A percentile compares a stretch with the other conserved stretches of the same genome.
Evolutionary conservation across 2,329 filamentous ascomycete genomes (phyloP).

Genomic region (Exophiala sp.): DNA sequence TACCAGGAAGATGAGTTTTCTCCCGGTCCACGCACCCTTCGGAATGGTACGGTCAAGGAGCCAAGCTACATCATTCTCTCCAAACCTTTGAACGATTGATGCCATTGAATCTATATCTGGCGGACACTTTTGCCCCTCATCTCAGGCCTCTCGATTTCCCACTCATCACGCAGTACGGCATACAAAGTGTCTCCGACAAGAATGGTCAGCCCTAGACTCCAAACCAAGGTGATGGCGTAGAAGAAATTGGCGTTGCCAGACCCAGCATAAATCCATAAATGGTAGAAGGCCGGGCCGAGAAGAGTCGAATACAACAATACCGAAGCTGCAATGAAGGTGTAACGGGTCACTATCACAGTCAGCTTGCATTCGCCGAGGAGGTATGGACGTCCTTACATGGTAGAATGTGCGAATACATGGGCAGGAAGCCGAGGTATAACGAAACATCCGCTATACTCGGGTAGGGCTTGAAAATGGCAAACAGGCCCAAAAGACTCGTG

Average conservation of each 20-base stretch:
- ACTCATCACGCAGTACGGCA: slow-evolving; percentile 83
- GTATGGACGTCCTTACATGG: slow-evolving; percentile 53
- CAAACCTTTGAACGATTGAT: slow-evolving; percentile 35
- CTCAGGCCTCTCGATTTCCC: slow-evolving; percentile 86
- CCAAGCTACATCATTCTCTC: slow-evolving; percentile 51
- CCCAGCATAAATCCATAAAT: slow-evolving; percentile 96
- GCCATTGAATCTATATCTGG: slow-evolving; percentile 61
- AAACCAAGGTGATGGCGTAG: slow-evolving; percentile 97
- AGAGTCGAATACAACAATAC: slow-evolving; percentile 82
- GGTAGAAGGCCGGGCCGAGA: slow-evolving; percentile 89
- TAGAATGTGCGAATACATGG: slow-evolving; percentile 85
- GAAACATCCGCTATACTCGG: slow-evolving; percentile 87
- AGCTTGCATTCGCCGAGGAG: slow-evolving; percentile 22
- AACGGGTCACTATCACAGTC: slow-evolving; percentile 66
- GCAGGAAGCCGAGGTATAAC: slow-evolving; percentile 74
- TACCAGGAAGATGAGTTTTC: slow-evolving; percentile 50
- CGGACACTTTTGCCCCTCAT: slow-evolving; percentile 81
- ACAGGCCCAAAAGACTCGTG: slow-evolving; percentile 77
- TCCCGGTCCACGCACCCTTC: slow-evolving; percentile 44
- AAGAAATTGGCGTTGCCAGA: slow-evolving; percentile 99
- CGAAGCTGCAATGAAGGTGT: slow-evolving; percentile 78
- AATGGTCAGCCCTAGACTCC: slow-evolving; percentile 84
- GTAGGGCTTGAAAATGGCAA: slow-evolving; percentile 95
- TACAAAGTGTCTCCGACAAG: slow-evolving; percentile 83
- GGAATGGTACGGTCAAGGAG: slow-evolving; percentile 45